phyloP scores from a whole-genome alignment of 2,329 filamentous ascomycete species.

The Pyricularia pennisetigena region DNA sequence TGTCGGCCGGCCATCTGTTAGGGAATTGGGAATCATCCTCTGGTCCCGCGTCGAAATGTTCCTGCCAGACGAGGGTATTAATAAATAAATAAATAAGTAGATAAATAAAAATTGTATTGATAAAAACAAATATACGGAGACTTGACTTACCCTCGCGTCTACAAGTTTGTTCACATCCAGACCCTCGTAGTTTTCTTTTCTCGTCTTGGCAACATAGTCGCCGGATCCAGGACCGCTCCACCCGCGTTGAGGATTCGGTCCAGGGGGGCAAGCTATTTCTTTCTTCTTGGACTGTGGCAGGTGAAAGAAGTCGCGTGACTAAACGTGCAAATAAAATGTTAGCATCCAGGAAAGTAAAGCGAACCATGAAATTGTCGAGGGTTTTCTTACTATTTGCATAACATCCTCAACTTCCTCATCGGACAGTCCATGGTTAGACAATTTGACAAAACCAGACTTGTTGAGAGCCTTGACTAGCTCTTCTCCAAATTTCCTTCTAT shows the following conservation, averaged over 20 bases:
- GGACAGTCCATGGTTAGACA: neutral
- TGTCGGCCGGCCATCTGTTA: neutral
- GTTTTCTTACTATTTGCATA: neutral
- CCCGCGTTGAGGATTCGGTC: neutral
- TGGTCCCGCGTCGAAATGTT: neutral
- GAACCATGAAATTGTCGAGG: neutral
- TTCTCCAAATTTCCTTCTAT: neutral
- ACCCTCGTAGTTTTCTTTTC: neutral
- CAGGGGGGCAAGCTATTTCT: neutral
- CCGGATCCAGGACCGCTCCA: neutral
- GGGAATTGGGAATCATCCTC: neutral
- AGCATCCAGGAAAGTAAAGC: neutral
- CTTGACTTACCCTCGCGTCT: neutral
- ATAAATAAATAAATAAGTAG: neutral
- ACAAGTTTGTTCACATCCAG: neutral
- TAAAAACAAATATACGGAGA: too few species aligned
- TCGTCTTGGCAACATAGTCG: neutral
- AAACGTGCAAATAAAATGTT: neutral
- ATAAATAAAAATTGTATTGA: too few species aligned
- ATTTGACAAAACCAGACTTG: neutral
- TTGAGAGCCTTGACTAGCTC: neutral
- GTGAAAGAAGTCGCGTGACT: neutral
- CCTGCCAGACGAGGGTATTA: neutral
- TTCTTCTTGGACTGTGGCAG: neutral
- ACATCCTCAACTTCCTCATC: neutral